Evolutionary conservation across 345 rosid genomes (phyloP), one percentile per base, ranked within the genome.

Genomic region (Ceriops zippeliana): DNA sequence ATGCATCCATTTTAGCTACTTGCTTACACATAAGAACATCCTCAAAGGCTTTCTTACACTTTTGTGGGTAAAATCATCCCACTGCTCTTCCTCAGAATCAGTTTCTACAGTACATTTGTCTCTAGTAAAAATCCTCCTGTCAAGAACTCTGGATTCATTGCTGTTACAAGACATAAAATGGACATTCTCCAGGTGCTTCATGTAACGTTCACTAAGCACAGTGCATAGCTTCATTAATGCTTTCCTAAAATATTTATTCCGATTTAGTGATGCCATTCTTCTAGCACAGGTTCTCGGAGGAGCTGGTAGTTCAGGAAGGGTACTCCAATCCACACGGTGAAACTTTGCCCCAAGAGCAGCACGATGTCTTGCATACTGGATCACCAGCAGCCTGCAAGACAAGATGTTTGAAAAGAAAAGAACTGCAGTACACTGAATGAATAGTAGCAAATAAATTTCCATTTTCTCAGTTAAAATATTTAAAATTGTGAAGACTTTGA

Each of bases 21-120:
- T 75, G 82, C 86, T 95, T 95, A 75, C 77, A 82, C 71, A 72
- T 82, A 71, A 91, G 85, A 67, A 86, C 85, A 78, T 83, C 88
- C 76, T 83, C 87, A 63, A 91, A 77, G 60, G 87, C 86, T 68
- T 75, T 79, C 70, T 81, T 80, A 88, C 74, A 79, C 62, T 73
- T 63, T 71, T 66, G 54, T 87, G 88, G 75, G 63, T 74, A 77
- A 91, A 91, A 85, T 89, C 91, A 85, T 91, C 99, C 99, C 99
- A 95, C 53, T 52, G 74, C 56, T 83, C 84, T 73, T 76, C 89
- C 70, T 77, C 82, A 70, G 65, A 78, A 76, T 67, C 73, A 15
- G 58, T 62, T 65, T 57, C 81, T 72, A 76, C 82, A 70, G 70
- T 72, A 68, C 73, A 60, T 71, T 81, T 81, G 62, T 58, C 71